A percentile compares a stretch with the other conserved stretches of the same genome.
phyloP scores from a whole-genome alignment of 441 rosid genomes.

The Adansonia grandidieri region DNA sequence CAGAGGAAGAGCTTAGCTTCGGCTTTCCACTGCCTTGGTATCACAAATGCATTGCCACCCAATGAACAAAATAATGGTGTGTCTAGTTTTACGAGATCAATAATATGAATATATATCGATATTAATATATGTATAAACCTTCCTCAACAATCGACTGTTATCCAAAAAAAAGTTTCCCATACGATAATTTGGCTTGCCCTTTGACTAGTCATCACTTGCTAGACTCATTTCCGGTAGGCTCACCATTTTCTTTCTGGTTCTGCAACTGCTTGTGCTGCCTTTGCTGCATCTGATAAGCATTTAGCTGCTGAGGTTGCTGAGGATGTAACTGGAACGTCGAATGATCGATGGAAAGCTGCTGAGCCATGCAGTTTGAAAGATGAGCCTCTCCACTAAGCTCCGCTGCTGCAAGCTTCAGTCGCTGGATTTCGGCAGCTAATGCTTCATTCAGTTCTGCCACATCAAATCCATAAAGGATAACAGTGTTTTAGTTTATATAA shows the following conservation, averaged over 20 bases:
- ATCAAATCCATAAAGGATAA: background rate
- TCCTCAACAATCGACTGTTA: background rate
- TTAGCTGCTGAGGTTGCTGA: conserved; percentile 26
- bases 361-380: conserved; percentile 40
- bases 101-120: background rate
- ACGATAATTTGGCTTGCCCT: background rate
- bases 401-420: conserved; percentile 41
- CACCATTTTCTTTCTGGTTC: conserved; percentile 31
- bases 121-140: background rate
- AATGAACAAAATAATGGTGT: conserved; percentile 15
- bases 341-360: conserved; percentile 34
- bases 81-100: background rate
- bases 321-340: conserved; percentile 35
- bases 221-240: conserved; percentile 4
- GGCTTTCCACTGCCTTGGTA: background rate
- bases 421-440: conserved; percentile 48
- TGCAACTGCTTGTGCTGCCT: conserved; percentile 13
- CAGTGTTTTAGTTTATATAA: background rate
- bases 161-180: background rate
- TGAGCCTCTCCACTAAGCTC: conserved; percentile 39
- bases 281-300: conserved; percentile 25
- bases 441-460: conserved; percentile 59
- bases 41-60: background rate
- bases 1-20: background rate
- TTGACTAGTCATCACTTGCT: background rate